Percentiles rank a stretch among this genome's conserved stretches.
Conservation (phyloP, 495 filamentous ascomycete genomes). For the Aspergillus cavernicola region DNA sequence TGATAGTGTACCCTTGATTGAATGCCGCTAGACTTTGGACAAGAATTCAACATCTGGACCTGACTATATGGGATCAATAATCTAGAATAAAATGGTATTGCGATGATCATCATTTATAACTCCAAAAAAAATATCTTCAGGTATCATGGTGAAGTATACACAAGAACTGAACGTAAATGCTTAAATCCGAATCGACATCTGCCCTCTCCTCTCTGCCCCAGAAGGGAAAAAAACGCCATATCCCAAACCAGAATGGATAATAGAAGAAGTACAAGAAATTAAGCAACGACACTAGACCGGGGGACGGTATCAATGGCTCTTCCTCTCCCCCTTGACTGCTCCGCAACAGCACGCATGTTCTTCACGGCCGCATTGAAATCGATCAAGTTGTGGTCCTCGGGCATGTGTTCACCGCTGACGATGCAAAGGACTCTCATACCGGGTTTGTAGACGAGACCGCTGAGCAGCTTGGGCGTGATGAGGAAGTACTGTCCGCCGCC, state of each 20-base stretch:
- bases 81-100: no score
- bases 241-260: background rate
- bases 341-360: slow-evolving; percentile 28
- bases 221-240: background rate
- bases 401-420: slow-evolving; percentile 88
- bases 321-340: slow-evolving; percentile 17
- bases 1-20: no score
- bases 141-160: slow-evolving; percentile 3
- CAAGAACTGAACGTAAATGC: background rate
- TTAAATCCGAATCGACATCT: background rate
- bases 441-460: slow-evolving; percentile 75
- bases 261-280: slow-evolving; percentile 5
- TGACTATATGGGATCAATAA: no score
- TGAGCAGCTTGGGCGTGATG: slow-evolving; percentile 95
- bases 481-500: slow-evolving; percentile 75
- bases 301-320: slow-evolving; percentile 13
- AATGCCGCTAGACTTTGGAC: no score
- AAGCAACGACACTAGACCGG: slow-evolving; percentile 27
- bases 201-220: background rate
- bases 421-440: slow-evolving; percentile 94
- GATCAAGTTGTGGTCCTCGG: slow-evolving; percentile 40
- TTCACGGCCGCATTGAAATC: slow-evolving; percentile 32
- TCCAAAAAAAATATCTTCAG: background rate
- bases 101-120: background rate
- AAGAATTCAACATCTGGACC: no score